Conservation (phyloP, 371 early-diverging fungal genomes). For the Polyrhizophydium stewartii region DNA sequence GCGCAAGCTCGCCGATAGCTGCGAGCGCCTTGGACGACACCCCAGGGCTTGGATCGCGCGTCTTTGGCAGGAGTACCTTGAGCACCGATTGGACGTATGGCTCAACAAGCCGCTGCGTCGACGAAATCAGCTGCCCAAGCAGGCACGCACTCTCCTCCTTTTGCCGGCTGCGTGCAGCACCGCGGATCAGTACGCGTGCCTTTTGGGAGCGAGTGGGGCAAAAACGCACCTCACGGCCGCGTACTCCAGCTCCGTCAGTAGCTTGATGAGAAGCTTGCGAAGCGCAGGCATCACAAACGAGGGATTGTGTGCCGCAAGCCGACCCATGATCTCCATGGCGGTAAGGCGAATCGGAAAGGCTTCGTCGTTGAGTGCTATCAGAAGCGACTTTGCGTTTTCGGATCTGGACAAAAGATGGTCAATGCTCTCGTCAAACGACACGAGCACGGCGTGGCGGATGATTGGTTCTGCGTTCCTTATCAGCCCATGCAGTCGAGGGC, state of each 20-base stretch:
- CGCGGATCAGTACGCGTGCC: background rate
- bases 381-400: conserved; percentile 82
- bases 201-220: background rate
- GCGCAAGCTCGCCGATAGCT: conserved; percentile 85
- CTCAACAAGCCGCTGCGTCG: conserved; percentile 77
- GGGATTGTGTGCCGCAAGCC: conserved; percentile 83
- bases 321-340: conserved; percentile 82
- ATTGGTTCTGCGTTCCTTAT: conserved; percentile 43
- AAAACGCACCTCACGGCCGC: conserved; percentile 59
- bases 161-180: conserved; percentile 51
- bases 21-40: conserved; percentile 81
- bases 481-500: too few relatives aligned
- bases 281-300: conserved; percentile 90
- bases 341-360: conserved; percentile 84
- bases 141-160: conserved; percentile 87
- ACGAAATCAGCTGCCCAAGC: conserved; percentile 65
- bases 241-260: conserved; percentile 90
- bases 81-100: conserved; percentile 91
- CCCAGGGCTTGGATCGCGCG: conserved; percentile 71
- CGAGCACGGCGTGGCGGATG: conserved; percentile 77
- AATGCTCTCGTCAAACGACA: conserved; percentile 75
- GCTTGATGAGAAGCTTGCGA: conserved; percentile 80
- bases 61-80: conserved; percentile 77
- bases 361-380: conserved; percentile 91
- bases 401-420: conserved; percentile 89